phyloP scores from a whole-genome alignment of 257 asterid genomes.

The Solanum bulbocastanum region DNA sequence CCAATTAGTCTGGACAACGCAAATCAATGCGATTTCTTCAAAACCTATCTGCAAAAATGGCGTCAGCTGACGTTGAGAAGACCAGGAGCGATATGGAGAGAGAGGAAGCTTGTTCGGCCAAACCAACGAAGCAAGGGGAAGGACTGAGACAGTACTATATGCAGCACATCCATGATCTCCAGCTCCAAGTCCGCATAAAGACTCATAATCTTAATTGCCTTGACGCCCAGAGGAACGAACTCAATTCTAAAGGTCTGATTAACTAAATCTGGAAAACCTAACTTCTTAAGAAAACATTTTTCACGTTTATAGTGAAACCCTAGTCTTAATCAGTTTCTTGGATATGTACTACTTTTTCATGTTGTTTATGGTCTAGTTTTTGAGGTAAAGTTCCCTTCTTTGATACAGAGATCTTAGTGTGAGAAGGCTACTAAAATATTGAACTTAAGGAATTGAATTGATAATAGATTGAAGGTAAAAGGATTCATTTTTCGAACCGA shows the following conservation, averaged over 20 bases:
- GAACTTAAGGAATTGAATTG: background rate
- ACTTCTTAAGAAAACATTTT: background rate
- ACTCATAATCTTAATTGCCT: slow-evolving; percentile 35
- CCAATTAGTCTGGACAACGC: background rate
- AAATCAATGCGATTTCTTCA: background rate
- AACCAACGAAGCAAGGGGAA: slow-evolving; percentile 26
- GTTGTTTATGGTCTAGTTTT: background rate
- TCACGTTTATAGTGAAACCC: background rate
- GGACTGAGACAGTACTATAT: slow-evolving; percentile 33
- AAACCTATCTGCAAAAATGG: background rate
- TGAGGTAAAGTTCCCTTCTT: background rate
- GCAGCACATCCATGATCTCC: slow-evolving; percentile 41
- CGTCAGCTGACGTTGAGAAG: background rate
- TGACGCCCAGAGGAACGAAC: slow-evolving; percentile 38
- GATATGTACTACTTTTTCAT: background rate
- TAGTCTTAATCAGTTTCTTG: background rate
- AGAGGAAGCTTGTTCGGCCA: background rate
- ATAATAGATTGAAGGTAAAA: background rate
- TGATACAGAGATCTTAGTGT: background rate
- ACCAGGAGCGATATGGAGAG: background rate
- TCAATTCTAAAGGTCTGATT: slow-evolving; percentile 27
- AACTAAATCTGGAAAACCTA: background rate
- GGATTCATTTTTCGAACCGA: background rate
- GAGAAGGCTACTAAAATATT: background rate
- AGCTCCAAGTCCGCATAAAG: slow-evolving; percentile 32